phyloP scores from a whole-genome alignment of 1,284 basidiomycete genomes.

The Cutaneotrichosporon curvatum region DNA sequence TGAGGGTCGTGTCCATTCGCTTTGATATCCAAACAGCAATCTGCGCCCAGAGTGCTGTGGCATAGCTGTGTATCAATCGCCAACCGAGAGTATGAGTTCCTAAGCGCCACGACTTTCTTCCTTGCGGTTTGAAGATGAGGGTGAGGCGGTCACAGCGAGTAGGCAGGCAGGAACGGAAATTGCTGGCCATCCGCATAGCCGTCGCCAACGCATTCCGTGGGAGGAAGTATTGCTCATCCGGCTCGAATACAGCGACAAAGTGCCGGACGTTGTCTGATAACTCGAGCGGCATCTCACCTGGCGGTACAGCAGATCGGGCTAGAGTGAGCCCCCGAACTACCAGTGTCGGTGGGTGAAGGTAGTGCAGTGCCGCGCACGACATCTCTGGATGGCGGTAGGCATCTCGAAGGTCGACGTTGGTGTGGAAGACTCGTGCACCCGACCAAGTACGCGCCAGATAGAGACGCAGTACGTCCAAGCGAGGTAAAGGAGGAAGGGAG shows the following conservation, averaged over 20 bases:
- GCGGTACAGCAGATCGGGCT: constrained; percentile 5
- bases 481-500: constrained; percentile 2
- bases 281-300: neutral
- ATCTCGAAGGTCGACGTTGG: constrained; percentile 6
- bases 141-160: neutral
- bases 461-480: constrained; percentile 5
- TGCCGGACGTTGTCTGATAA: constrained; percentile 4
- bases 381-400: neutral
- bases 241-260: constrained; percentile 8
- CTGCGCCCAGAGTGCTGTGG: neutral
- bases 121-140: constrained; percentile 4
- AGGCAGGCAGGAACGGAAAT: constrained; percentile 7
- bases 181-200: neutral
- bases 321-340: constrained; percentile 8
- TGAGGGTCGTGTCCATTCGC: neutral
- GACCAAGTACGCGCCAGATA: constrained; percentile 1
- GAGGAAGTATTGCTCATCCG: constrained; percentile 9
- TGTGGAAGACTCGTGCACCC: constrained; percentile 9
- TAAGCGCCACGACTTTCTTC: neutral
- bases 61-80: constrained; percentile 4
- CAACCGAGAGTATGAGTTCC: constrained; percentile 3
- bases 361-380: constrained; percentile 3
- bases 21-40: constrained; percentile 1
- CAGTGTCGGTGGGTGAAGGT: constrained; percentile 3
- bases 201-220: constrained; percentile 3